phyloP scores from a whole-genome alignment of 148 eudicot species.

The Amaranthus palmeri region DNA sequence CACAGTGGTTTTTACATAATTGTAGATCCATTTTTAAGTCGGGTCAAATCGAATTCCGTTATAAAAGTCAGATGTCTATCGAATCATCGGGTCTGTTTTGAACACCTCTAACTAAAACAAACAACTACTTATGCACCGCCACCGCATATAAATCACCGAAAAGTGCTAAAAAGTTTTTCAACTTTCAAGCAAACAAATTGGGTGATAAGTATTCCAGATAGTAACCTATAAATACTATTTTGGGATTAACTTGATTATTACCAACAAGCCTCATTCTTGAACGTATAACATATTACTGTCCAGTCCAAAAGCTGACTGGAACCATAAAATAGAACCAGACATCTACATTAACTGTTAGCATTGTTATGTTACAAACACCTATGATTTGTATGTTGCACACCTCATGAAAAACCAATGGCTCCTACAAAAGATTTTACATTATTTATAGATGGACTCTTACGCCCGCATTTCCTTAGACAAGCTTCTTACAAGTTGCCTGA shows the following conservation, averaged over 20 bases:
- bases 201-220: no score
- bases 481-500: conserved; percentile 2
- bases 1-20: no score
- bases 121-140: no score
- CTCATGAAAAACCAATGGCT: conserved; percentile 16
- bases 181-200: no score
- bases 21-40: no score
- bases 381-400: conserved; percentile 21
- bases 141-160: no score
- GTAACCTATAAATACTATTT: not conserved
- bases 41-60: no score
- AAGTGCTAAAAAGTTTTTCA: no score
- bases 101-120: no score
- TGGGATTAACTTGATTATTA: not conserved
- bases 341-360: not conserved
- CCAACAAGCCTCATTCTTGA: not conserved
- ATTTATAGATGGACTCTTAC: not conserved
- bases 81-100: no score
- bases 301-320: conserved; percentile 3
- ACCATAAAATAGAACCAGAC: conserved; percentile 4
- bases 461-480: conserved; percentile 4
- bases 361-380: conserved; percentile 18
- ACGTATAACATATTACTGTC: conserved; percentile 1
- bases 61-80: no score
- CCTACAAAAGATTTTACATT: conserved; percentile 17